Base-by-base conservation (phyloP, 192 early-diverging fungal species). In the Podila clonocystis region DNA sequence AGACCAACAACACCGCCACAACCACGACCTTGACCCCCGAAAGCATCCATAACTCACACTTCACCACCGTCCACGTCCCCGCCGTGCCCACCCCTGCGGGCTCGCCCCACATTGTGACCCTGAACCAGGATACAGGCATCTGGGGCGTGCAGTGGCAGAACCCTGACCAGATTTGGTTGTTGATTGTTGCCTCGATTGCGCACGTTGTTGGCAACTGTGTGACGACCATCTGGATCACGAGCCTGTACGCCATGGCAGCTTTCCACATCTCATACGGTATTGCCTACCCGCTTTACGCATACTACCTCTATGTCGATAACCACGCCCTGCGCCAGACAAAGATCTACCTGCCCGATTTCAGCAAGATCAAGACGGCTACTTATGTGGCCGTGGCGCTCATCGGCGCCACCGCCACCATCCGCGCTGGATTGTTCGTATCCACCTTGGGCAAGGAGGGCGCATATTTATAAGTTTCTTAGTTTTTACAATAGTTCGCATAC, bases 191-290 rank as follows among this genome's bases (percentile, higher is more conserved):
- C 12, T 48, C 85, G 1, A 36, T 82, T 9, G 55, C 69, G 65
- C 85, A 85, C 58, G 58, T 85, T 29, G 59, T 83, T 36, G 85
- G 85, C 50, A 83, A 85, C 73, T 80, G 82, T 65, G 72, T 78
- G 8, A 85, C 78, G 30, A 74, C 82, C 22, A 70, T 85, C 68
- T 85, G 63, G 58, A 41, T 73, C 24, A 68, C 48, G 24, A 84
- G 36, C 63, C 31, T 29, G 22, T 59, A 61, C 19, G 83, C 83
- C 28, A 72, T 75, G 74, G 77, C 74, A 19, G 67, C 59, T 4
- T 84, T 84, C 69, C 77, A 82, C 11, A 50, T 76, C 28, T 75
- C 70, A 33, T 84, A 84, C 50, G 65, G 70, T 58, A 1, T 76
- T 24, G 31, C 77, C 4, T 84, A 33, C 58, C 68, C 77, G 3